Evolutionary conservation across 2,329 filamentous ascomycete species (phyloP), one percentile per base, ranked within the genome.

Genomic region (Canariomyces notabilis): DNA sequence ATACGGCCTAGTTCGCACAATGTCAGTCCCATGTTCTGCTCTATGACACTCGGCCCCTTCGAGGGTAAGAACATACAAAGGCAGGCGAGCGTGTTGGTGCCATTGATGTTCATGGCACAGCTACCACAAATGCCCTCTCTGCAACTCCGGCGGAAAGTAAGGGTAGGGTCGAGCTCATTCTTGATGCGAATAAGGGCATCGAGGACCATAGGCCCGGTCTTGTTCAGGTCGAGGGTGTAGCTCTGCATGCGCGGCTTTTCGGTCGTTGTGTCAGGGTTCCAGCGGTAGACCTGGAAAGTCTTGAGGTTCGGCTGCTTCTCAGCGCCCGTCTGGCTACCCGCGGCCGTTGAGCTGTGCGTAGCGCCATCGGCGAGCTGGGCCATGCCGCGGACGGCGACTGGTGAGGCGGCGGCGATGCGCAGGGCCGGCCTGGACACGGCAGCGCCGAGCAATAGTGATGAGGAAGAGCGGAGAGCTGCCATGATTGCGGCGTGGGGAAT

Each of bases 91-190:
- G 93, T 98, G 76, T 98, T 98, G 63, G 94, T 87, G 68, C 93
- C 93, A 69, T 97, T 94, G 68, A 98, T 97, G 78, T 98, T 98
- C 93, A 98, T 98, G 58, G 93, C 93, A 68, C 93, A 98, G 70
- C 88, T 95, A 58, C 93, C 93, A 67, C 93, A 98, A 64, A 98
- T 98, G 60, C 93, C 93, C 79, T 98, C 93, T 72, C 93, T 80
- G 75, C 93, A 98, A 70, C 87, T 94, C 69, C 93, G 75, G 66
- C 93, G 82, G 79, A 98, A 98, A 44, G 93, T 97, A 63, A 98
- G 72, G 37, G 93, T 97, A 42, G 93, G 89, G 70, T 98, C 93
- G 54, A 95, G 72, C 79, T 98, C 93, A 71, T 98, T 98, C 86
- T 98, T 98, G 73, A 98, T 96, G 61, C 91, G 79, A 68, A 98